A percentile compares a stretch with the other conserved stretches of the same genome.
Evolutionary conservation across 345 rosid genomes (phyloP).

Genomic region (Salix dunnii): DNA sequence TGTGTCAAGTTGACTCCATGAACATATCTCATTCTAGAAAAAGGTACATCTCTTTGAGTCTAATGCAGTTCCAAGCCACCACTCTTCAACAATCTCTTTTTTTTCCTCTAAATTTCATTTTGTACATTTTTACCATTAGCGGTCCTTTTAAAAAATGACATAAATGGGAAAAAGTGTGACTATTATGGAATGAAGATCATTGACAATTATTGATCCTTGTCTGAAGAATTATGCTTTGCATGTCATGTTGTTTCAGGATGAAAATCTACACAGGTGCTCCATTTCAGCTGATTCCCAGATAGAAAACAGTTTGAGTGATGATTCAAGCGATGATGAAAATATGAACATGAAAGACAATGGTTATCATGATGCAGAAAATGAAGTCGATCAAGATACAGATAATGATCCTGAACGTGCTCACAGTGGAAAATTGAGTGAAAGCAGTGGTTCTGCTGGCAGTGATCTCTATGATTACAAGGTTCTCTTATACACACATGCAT

Average conservation of each 20-base stretch:
- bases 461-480: conserved; percentile 89
- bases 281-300: conserved; percentile 84
- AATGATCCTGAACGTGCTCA: conserved; percentile 65
- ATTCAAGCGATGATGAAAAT: conserved; percentile 88
- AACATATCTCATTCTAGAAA: neutral
- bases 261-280: conserved; percentile 88
- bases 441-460: conserved; percentile 73
- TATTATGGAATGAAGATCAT: neutral
- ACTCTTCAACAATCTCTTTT: neutral
- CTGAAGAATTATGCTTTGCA: neutral
- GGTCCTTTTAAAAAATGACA: neutral
- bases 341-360: conserved; percentile 60
- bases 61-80: neutral
- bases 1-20: neutral
- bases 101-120: neutral
- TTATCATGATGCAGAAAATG: conserved; percentile 89
- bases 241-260: conserved; percentile 62
- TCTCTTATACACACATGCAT: conserved; percentile 1
- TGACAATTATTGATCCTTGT: neutral
- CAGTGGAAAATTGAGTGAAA: conserved; percentile 94
- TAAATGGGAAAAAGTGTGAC: neutral
- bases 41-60: neutral
- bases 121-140: neutral
- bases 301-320: conserved; percentile 87
- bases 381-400: conserved; percentile 75